phyloP scores from a whole-genome alignment of 1,284 basidiomycete genomes.

The Thecaphora thlaspeos region DNA sequence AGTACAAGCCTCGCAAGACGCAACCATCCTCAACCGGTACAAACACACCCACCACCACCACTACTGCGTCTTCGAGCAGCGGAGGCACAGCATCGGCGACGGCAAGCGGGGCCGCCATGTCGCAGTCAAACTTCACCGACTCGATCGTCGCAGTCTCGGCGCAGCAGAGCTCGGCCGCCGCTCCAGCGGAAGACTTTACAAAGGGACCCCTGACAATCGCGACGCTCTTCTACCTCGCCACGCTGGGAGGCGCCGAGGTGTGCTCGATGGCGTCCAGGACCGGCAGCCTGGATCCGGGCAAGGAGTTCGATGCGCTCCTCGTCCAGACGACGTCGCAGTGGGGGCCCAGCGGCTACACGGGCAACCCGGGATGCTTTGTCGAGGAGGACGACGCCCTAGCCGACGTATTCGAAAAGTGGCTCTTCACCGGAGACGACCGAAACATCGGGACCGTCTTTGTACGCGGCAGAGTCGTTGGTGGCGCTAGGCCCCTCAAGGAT shows the following conservation, averaged over 20 bases:
- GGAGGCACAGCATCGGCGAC: too few species aligned
- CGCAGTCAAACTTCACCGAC: conserved; percentile 11
- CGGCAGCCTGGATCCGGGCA: conserved; percentile 78
- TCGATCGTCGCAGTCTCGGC: too few species aligned
- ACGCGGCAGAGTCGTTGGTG: conserved; percentile 75
- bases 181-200: conserved; percentile 60
- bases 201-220: conserved; percentile 70
- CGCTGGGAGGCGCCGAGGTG: conserved; percentile 83
- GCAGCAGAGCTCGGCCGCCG: too few species aligned
- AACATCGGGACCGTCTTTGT: conserved; percentile 85
- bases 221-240: conserved; percentile 84
- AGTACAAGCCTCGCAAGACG: conserved; percentile 27
- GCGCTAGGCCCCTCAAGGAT: conserved; percentile 57
- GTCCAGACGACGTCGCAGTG: conserved; percentile 64
- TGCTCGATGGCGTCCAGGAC: conserved; percentile 71
- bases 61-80: conserved; percentile 27
- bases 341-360: conserved; percentile 51
- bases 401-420: conserved; percentile 48
- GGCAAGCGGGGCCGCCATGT: conserved; percentile 4
- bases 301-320: conserved; percentile 85
- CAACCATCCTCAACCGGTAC: neutral
- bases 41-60: conserved; percentile 3
- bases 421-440: conserved; percentile 69
- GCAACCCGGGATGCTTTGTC: conserved; percentile 68
- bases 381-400: conserved; percentile 58